phyloP scores from a whole-genome alignment of 2,329 filamentous ascomycete species.

The Fusarium sp. region DNA sequence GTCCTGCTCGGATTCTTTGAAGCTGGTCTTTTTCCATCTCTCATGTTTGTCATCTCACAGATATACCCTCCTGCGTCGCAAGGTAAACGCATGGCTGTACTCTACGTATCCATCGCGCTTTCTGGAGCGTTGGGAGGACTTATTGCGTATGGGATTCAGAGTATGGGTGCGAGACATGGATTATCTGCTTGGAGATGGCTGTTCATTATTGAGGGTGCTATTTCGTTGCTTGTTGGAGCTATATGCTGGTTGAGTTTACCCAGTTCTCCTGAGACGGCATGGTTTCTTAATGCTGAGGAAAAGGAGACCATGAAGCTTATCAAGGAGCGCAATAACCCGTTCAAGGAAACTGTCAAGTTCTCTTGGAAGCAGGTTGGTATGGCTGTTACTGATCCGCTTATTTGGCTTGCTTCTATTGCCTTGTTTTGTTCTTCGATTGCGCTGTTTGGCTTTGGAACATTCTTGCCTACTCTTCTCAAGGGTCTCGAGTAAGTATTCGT shows the following conservation, averaged over 20 bases:
- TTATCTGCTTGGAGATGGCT: slow-evolving; percentile 63
- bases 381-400: slow-evolving; percentile 44
- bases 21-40: slow-evolving; percentile 50
- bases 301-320: slow-evolving; percentile 45
- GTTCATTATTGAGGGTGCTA: slow-evolving; percentile 58
- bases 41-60: slow-evolving; percentile 30
- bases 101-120: slow-evolving; percentile 48
- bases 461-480: slow-evolving; percentile 51
- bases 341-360: slow-evolving; percentile 29
- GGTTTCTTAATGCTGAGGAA: slow-evolving; percentile 57
- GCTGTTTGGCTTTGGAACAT: slow-evolving; percentile 51
- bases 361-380: slow-evolving; percentile 39
- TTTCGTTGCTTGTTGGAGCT: slow-evolving; percentile 48
- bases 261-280: slow-evolving; percentile 57
- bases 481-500: slow-evolving; percentile 45
- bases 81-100: slow-evolving; percentile 48
- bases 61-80: slow-evolving; percentile 17
- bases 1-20: slow-evolving; percentile 52
- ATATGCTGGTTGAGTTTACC: slow-evolving; percentile 56
- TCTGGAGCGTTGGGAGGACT: slow-evolving; percentile 49
- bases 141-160: slow-evolving; percentile 48
- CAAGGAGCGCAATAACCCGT: slow-evolving; percentile 16
- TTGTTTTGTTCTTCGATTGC: slow-evolving; percentile 38
- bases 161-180: slow-evolving; percentile 57
- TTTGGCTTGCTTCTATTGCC: slow-evolving; percentile 46